Base-by-base conservation (phyloP, 495 filamentous ascomycete genomes). In the Xylaria castorea region DNA sequence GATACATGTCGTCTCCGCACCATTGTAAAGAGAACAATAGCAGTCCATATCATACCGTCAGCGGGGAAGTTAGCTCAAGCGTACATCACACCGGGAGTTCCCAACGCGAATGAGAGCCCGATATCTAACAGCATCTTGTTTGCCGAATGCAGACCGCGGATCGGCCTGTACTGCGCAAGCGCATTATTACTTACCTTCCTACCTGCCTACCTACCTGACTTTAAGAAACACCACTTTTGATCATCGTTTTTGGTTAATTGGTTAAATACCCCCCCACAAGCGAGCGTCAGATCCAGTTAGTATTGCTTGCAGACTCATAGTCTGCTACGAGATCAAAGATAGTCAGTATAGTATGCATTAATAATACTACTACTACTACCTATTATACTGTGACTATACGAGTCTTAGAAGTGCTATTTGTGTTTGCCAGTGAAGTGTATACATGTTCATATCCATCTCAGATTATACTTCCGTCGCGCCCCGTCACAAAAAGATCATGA, bases 211-310 rank as follows among this genome's bases (percentile, higher is more conserved):
- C 9, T 38, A 40, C 32, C 34, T 9, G 11, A 38, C 18, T 67
- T 16, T 46, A n/a, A 20, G 30, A 20, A 30, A 67, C 38, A 22
- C 38, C 1, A 50, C 40, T 20, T 66, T 48, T 66, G 27, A 48
- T 25, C 42, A 16, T n/a, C 14, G 20, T 66, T 27, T 27, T 50
- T 66, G 63, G 42, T 50, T 66, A 48, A 27, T 27, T 66, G 25
- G 42, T 34, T 66, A 36, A 27, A 66, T 50, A 38, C 32, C 58
- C 55, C 55, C 30, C 34, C 20, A 60, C 18, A 50, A 66, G 63
- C 25, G 40, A 66, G 63, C 18, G 42, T 34, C 34, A n/a, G 16
- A 48, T 30, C 8, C 61, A 25, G 61, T 22, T 57, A 8, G 53
- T 32, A 30, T 12, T 42, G n/a, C 40, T 62, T 25, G 20, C 36